A percentile compares a stretch with the other conserved stretches of the same genome.
Conservation (phyloP, 2,329 filamentous ascomycete genomes). For the Hypoxylon sp. region DNA sequence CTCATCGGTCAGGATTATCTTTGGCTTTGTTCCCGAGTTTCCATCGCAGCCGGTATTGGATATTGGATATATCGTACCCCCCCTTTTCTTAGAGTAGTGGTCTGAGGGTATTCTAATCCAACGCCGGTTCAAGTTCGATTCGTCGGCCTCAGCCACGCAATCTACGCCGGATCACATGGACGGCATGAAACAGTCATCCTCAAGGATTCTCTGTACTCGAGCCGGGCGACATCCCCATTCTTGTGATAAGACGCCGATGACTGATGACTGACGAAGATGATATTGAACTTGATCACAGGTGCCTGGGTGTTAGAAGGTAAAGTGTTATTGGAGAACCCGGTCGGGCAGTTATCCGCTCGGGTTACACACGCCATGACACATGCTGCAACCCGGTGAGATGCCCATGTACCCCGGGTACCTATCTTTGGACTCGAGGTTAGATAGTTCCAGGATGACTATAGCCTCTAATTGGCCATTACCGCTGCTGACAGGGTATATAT, state of each 20-base stretch:
- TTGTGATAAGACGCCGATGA: slow-evolving; percentile 36
- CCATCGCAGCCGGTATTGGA: slow-evolving; percentile 19
- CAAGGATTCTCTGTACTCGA: slow-evolving; percentile 21
- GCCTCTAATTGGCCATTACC: slow-evolving; percentile 21
- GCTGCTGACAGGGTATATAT: slow-evolving; percentile 7
- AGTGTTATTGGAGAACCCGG: slow-evolving; percentile 23
- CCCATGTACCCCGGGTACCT: slow-evolving; percentile 26
- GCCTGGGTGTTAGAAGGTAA: slow-evolving; percentile 20
- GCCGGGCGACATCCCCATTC: slow-evolving; percentile 31
- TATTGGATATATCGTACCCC: slow-evolving; percentile 23
- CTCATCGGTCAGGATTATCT: slow-evolving; percentile 6
- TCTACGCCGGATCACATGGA: slow-evolving; percentile 28
- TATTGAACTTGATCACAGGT: slow-evolving; percentile 29
- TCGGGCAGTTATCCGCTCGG: slow-evolving; percentile 14
- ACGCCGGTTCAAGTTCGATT: slow-evolving; percentile 15
- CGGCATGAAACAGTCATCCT: slow-evolving; percentile 30
- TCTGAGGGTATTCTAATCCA: slow-evolving; percentile 19
- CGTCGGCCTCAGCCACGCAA: slow-evolving; percentile 30
- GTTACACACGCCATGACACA: slow-evolving; percentile 9
- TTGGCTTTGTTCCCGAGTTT: slow-evolving; percentile 15
- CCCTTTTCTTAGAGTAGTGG: slow-evolving; percentile 26
- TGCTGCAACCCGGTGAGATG: slow-evolving; percentile 12
- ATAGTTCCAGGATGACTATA: slow-evolving; percentile 8
- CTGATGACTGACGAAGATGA: slow-evolving; percentile 14
- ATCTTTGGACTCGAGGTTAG: slow-evolving; percentile 29